These are phyloP conservation scores for Sechiopsis laciniata DNA, from an alignment of 306 rosid genomes.

Conservation along the genomic window DNA sequence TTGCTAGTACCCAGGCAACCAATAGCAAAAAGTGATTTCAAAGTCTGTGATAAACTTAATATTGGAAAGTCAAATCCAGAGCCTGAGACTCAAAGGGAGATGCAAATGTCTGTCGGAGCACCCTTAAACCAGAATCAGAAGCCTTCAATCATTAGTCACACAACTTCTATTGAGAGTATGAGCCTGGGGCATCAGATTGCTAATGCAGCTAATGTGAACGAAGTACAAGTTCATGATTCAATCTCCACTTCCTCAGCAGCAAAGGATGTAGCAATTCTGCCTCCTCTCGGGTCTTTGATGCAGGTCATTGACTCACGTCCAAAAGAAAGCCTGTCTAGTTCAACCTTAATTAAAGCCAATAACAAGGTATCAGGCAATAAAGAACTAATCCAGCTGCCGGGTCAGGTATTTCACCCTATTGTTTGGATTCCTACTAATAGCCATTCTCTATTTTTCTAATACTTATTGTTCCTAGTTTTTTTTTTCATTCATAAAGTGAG, in stretches of 20 bases:
- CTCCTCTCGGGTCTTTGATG: slow-evolving; percentile 35
- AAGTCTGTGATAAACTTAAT: slow-evolving; percentile 38
- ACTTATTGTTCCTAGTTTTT: not conserved
- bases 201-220: slow-evolving; percentile 36
- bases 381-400: slow-evolving; percentile 35
- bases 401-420: slow-evolving; percentile 47
- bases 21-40: slow-evolving; percentile 50
- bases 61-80: slow-evolving; percentile 7
- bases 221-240: slow-evolving; percentile 35
- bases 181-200: slow-evolving; percentile 31
- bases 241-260: slow-evolving; percentile 35
- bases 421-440: not conserved
- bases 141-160: slow-evolving; percentile 39
- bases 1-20: slow-evolving; percentile 66
- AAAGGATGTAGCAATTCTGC: slow-evolving; percentile 33
- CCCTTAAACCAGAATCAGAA: slow-evolving; percentile 55
- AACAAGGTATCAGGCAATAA: slow-evolving; percentile 44
- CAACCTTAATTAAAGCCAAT: slow-evolving; percentile 52
- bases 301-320: slow-evolving; percentile 32
- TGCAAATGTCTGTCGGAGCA: slow-evolving; percentile 32
- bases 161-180: slow-evolving; percentile 41
- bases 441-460: not conserved
- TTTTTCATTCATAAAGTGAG: not conserved
- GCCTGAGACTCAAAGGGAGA: slow-evolving; percentile 26
- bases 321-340: slow-evolving; percentile 48